Conservation (phyloP, 2,329 filamentous ascomycete species). For the Scedosporium apiospermum region DNA sequence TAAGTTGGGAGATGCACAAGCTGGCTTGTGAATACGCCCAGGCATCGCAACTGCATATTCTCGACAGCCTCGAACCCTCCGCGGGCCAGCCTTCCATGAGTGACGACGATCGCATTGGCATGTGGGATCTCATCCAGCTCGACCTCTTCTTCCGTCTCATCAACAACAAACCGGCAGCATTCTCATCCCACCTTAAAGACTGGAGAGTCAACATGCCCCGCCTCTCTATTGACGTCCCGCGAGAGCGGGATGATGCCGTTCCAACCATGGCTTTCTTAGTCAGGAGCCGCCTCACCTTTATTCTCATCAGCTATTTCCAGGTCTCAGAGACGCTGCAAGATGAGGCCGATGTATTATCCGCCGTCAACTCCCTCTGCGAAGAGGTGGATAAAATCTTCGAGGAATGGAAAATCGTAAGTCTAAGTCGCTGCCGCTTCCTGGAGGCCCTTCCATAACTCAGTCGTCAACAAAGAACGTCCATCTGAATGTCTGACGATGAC, state of each 20-base stretch:
- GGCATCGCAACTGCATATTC: background rate
- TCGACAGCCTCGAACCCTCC: background rate
- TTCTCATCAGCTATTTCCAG: background rate
- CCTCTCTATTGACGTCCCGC: background rate
- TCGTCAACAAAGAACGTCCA: too few relatives aligned
- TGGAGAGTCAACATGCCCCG: slow-evolving; percentile 4
- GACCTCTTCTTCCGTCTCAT: slow-evolving; percentile 5
- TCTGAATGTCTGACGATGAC: background rate
- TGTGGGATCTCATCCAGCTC: slow-evolving; percentile 1
- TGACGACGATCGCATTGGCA: slow-evolving; percentile 3
- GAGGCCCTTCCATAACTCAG: too few relatives aligned
- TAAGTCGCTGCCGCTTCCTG: too few relatives aligned
- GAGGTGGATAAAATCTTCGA: too few relatives aligned
- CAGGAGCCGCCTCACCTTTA: slow-evolving; percentile 2
- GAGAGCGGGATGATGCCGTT: background rate
- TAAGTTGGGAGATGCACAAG: slow-evolving; percentile 5
- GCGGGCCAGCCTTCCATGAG: background rate
- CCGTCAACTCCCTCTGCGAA: too few relatives aligned
- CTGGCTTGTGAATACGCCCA: background rate
- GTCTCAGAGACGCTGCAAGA: too few relatives aligned
- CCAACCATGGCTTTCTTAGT: slow-evolving; percentile 2
- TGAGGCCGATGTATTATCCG: too few relatives aligned
- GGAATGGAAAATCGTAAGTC: too few relatives aligned
- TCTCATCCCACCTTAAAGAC: background rate
- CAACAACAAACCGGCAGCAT: background rate